Evolutionary conservation across 2,329 filamentous ascomycete species (phyloP).

Genomic region (Didymella pinodella): DNA sequence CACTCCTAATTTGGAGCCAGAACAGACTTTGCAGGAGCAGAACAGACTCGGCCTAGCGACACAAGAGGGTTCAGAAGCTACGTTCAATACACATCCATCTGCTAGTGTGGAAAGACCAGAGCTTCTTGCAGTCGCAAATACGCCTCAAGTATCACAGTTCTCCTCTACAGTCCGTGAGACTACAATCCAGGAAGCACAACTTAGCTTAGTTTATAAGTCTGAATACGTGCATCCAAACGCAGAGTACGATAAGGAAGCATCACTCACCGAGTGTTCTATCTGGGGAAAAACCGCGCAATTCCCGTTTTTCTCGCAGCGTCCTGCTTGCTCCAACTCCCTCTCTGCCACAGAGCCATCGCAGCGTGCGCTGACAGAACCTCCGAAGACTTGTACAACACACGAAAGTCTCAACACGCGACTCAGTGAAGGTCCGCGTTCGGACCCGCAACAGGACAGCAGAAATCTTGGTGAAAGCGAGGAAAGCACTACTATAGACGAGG

Average conservation of each 20-base stretch:
- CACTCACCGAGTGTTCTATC: constrained; percentile 20
- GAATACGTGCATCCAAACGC: neutral
- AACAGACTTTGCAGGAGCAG: neutral
- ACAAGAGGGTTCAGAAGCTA: neutral
- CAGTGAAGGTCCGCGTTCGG: neutral
- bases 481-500: constrained; percentile 18
- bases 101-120: neutral
- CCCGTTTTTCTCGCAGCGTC: constrained; percentile 24
- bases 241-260: neutral
- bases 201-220: no score
- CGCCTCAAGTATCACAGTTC: constrained; percentile 12
- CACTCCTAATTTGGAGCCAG: neutral
- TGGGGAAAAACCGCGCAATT: constrained; percentile 25
- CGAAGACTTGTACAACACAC: neutral
- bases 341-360: neutral
- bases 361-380: neutral
- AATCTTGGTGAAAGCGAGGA: constrained; percentile 7
- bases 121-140: constrained; percentile 8
- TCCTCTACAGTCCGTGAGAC: neutral
- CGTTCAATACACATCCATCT: neutral
- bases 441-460: neutral
- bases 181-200: neutral
- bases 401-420: neutral
- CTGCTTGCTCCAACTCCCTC: constrained; percentile 1
- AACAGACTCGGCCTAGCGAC: no score